A percentile compares a stretch with the other conserved stretches of the same genome.
Evolutionary conservation across 2,329 filamentous ascomycete species (phyloP).

Genomic region (Xylariaceae sp.): DNA sequence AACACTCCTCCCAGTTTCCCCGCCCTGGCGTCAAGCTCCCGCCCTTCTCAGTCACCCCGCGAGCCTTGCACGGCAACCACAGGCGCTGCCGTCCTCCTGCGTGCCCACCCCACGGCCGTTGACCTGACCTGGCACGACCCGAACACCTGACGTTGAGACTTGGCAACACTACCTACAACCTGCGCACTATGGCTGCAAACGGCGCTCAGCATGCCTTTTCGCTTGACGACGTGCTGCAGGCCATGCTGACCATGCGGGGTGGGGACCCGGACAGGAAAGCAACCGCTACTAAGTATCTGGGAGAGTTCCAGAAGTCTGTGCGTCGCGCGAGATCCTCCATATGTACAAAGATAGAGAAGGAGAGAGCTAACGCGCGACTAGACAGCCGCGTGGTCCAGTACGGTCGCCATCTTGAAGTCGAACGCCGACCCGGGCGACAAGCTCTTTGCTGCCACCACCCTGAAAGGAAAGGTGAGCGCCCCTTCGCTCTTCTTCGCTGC

Average conservation of each 20-base stretch:
- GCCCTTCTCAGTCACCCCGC: conserved; percentile 2
- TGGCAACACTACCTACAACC: conserved; percentile 20
- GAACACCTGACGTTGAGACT: conserved; percentile 22
- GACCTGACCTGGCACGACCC: conserved; percentile 20
- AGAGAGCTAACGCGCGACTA: conserved; percentile 33
- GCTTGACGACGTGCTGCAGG: conserved; percentile 72
- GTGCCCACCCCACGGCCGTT: conserved; percentile 25
- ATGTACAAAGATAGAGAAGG: neutral
- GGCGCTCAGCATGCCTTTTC: conserved; percentile 67
- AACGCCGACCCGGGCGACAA: conserved; percentile 78
- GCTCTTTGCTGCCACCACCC: conserved; percentile 90
- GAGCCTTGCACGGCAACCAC: conserved; percentile 18
- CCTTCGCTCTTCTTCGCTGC: conserved; percentile 3
- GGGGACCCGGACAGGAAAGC: conserved; percentile 79
- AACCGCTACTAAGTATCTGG: conserved; percentile 85
- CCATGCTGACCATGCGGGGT: conserved; percentile 88
- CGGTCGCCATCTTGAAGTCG: conserved; percentile 81
- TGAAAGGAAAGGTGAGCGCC: conserved; percentile 86
- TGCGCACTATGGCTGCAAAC: conserved; percentile 61
- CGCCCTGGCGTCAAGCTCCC: conserved; percentile 6
- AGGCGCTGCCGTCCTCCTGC: conserved; percentile 18
- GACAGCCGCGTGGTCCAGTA: conserved; percentile 87
- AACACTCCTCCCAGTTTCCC: no score
- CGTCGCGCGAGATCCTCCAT: conserved; percentile 32
- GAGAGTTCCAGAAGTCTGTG: conserved; percentile 98